Evolutionary conservation across 2,329 filamentous ascomycete species (phyloP), one percentile per base, ranked within the genome.

Genomic region (Fusarium begoniae): DNA sequence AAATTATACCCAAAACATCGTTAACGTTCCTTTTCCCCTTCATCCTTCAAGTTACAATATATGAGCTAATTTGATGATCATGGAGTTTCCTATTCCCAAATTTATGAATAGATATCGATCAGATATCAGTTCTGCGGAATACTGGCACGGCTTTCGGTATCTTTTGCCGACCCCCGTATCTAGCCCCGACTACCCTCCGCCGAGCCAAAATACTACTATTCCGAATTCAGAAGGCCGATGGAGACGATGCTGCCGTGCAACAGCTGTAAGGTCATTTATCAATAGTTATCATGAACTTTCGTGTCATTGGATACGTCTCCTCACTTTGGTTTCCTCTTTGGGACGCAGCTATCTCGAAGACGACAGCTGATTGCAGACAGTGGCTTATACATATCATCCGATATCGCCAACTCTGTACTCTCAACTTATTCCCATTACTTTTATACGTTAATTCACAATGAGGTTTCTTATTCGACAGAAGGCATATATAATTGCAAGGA

Each of bases 151-250:
- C 24, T 35, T 30, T 44, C 59, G 37, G 40, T 37, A 17, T 43
- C 30, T 3, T 24, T 28, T 51, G 15, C 61, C 54, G 54, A 32
- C 18, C 50, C 44, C 58, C 58, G 69, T 30, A 10, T 53, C 38
- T 73, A 71, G 15, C 70, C 66, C 54, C 13, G 9, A 41, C 20
- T 61, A 48, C 58, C 57, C 44, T 18, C 26, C 17, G 20, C 9
- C 24, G 28, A 37, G 14, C 15, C 38, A 35, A 15, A 26, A 26
- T 43, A 18, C 11, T 18, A 50, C 72, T 72, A 72, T 56, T 40
- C 72, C 69, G 13, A 22, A 73, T 45, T 11, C 12, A 66, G 72
- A 18, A 74, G 72, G 68, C 59, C 72, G 68, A 74, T 75, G 72
- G 72, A 74, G 72, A 75, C 43, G 6, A 28, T 20, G n/a, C 24